Evolutionary conservation across 768 basidiomycete species (phyloP), one percentile per base, ranked within the genome.

Genomic region (Boletus edulis): DNA sequence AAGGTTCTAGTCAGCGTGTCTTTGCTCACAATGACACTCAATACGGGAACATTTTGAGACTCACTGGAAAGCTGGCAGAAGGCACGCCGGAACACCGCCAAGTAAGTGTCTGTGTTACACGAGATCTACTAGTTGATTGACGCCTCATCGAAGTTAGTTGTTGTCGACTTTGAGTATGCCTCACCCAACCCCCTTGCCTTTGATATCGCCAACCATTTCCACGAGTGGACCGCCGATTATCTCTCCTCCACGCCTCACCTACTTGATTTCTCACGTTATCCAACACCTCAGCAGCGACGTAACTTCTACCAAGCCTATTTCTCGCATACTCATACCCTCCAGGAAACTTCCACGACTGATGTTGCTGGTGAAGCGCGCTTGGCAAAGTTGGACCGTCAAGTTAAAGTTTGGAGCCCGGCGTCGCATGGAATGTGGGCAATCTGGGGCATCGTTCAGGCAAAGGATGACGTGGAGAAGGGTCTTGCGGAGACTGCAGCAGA

Each of bases 81-180:
- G 79, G 78, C n/a, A 65, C 75, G 24, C 84, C 89, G 22, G 84
- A 86, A 48, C 92, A 95, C 69, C 85, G 85, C 52, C 84, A 89
- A 77, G 91, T 92, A 61, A 53, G 63, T 59, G 76, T 71, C 24
- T 41, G 51, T 52, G 51, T 52, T 34, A 48, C 34, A 49, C 14
- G 9, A 49, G 15, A n/a, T 27, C 45, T 40, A 31, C 24, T 27
- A 34, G 18, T n/a, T 14, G 40, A 45, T 58, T 67, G 47, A 72
- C 54, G 14, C 49, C n/a, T 45, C 46, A n/a, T 41, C 20, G 39
- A 58, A 95, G 90, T 85, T 96, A 58, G 90, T 96, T 67, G 91
- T 96, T 35, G 94, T 97, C 59, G 97, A 99, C 73, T 98, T 98
- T 68, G 97, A 99, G 74, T 99, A 99, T 67, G 93, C 96, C 14